phyloP scores from a whole-genome alignment of 1,284 basidiomycete species.

The Lignosus rhinocerotis region DNA sequence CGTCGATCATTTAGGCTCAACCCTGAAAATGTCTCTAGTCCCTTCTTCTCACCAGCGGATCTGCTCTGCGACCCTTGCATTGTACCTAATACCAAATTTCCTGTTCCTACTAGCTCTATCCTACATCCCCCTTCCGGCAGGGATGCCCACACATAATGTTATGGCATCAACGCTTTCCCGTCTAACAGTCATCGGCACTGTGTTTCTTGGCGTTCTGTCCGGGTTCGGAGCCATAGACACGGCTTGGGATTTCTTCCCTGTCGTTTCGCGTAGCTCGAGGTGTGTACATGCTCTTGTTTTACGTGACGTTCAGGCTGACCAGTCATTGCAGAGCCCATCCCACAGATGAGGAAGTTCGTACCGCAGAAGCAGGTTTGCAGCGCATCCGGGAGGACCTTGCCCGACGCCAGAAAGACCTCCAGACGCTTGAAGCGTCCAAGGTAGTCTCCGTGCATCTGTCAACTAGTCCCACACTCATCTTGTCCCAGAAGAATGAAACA shows the following conservation, averaged over 20 bases:
- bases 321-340: constrained; percentile 35
- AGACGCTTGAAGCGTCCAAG: constrained; percentile 36
- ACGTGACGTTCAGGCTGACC: neutral
- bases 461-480: neutral
- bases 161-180: constrained; percentile 53
- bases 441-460: constrained; percentile 13
- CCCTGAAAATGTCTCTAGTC: constrained; percentile 21
- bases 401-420: constrained; percentile 39
- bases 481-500: constrained; percentile 21
- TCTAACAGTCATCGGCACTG: constrained; percentile 73
- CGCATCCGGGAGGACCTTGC: constrained; percentile 53
- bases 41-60: constrained; percentile 30
- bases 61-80: constrained; percentile 36
- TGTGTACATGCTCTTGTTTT: constrained; percentile 3
- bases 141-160: constrained; percentile 43
- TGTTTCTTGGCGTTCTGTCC: constrained; percentile 70
- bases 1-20: neutral
- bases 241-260: constrained; percentile 51
- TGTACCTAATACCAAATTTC: constrained; percentile 52
- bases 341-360: constrained; percentile 49
- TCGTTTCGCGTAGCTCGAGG: constrained; percentile 29
- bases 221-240: constrained; percentile 74
- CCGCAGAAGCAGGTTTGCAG: constrained; percentile 51
- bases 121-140: constrained; percentile 63
- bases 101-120: constrained; percentile 62